These are phyloP conservation scores for Catharanthus roseus DNA, from an alignment of 257 asterid species.

Conservation along the genomic window DNA sequence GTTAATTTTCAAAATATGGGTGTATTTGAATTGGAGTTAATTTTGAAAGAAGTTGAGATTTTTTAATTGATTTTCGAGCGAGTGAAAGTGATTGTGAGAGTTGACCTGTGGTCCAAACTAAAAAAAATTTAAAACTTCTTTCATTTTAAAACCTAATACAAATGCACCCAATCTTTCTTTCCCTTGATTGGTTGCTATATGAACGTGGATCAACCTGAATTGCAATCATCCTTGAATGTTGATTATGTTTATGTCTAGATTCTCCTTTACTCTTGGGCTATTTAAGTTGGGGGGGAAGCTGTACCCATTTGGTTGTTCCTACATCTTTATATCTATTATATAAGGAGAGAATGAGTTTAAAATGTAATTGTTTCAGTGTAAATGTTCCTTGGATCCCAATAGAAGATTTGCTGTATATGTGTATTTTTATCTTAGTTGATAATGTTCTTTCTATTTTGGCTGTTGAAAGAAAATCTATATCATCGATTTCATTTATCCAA, in stretches of 20 bases:
- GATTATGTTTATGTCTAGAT: background rate
- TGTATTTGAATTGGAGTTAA: too few species aligned
- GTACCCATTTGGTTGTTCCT: background rate
- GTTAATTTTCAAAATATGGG: too few species aligned
- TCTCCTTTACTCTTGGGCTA: too few species aligned
- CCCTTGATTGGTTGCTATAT: background rate
- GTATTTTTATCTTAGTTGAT: background rate
- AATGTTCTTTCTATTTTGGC: background rate
- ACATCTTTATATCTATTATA: background rate
- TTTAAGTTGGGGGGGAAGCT: background rate
- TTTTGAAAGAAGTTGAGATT: too few species aligned
- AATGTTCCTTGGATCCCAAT: background rate
- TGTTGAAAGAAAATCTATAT: background rate
- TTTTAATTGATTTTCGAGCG: too few species aligned
- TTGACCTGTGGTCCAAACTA: too few species aligned
- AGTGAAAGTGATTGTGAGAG: too few species aligned
- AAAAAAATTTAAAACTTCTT: too few species aligned
- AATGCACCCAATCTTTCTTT: background rate
- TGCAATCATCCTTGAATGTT: background rate
- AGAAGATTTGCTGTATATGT: background rate
- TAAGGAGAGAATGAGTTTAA: too few species aligned
- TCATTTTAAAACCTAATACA: too few species aligned
- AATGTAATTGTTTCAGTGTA: background rate
- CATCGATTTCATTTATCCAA: background rate
- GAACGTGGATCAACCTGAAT: background rate